phyloP scores from a whole-genome alignment of 345 rosid genomes.

The Gossypium stocksii region DNA sequence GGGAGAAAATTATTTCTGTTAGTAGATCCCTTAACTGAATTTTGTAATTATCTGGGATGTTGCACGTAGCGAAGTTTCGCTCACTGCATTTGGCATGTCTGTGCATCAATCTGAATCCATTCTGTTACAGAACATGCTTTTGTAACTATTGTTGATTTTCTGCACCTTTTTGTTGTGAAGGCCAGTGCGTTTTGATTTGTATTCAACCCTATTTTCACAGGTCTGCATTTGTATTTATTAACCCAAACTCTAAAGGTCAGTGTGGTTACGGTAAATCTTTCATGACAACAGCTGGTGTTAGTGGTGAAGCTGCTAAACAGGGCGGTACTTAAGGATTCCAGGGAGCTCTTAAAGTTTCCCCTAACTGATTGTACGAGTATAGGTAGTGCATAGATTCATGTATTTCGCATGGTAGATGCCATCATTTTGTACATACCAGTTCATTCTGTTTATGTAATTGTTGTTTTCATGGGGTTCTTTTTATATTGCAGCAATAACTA shows the following conservation, averaged over 20 bases:
- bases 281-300: slow-evolving; percentile 36
- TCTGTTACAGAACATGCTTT: neutral
- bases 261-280: slow-evolving; percentile 79
- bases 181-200: neutral
- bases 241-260: slow-evolving; percentile 69
- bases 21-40: neutral
- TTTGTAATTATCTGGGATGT: neutral
- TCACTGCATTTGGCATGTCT: neutral
- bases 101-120: neutral
- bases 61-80: neutral
- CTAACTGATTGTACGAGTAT: neutral
- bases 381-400: neutral
- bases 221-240: slow-evolving; percentile 59
- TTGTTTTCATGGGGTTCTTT: neutral
- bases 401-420: neutral
- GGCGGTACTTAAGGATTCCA: slow-evolving; percentile 1
- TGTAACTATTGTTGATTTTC: neutral
- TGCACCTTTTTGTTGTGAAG: neutral
- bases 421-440: neutral
- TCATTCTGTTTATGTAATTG: neutral
- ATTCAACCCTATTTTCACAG: slow-evolving; percentile 23
- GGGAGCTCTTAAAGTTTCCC: neutral
- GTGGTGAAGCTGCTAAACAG: slow-evolving; percentile 23
- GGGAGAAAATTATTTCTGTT: neutral
- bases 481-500: neutral